Conservation (phyloP, 768 basidiomycete genomes). For the Hebeloma cylindrosporum region DNA sequence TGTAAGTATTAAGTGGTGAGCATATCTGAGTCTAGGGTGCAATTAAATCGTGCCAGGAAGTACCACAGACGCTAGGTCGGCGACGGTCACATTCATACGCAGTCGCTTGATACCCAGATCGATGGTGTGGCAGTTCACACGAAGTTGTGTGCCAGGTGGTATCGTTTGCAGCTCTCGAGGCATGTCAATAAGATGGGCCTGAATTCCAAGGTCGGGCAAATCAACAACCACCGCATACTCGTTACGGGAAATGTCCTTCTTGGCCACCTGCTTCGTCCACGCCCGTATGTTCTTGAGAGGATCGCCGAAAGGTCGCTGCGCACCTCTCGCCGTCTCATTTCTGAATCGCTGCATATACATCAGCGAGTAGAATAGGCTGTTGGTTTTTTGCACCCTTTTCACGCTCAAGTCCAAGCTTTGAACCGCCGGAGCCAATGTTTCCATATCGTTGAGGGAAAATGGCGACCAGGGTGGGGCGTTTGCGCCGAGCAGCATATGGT, state of each 20-base stretch:
- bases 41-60: no score
- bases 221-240: conserved; percentile 2
- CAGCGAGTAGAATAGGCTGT: conserved; percentile 35
- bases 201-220: conserved; percentile 23
- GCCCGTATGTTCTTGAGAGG: conserved; percentile 28
- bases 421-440: conserved; percentile 34
- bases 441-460: conserved; percentile 49
- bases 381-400: conserved; percentile 16
- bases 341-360: conserved; percentile 40
- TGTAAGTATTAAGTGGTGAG: no score
- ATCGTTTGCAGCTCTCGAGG: background rate
- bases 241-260: conserved; percentile 1
- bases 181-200: conserved; percentile 12
- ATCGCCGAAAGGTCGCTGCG: conserved; percentile 12
- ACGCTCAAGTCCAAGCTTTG: conserved; percentile 31
- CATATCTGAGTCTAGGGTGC: no score
- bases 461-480: conserved; percentile 33
- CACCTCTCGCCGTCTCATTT: conserved; percentile 25
- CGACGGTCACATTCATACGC: conserved; percentile 15
- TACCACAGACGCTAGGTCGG: background rate
- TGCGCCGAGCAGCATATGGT: conserved; percentile 58
- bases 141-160: conserved; percentile 16
- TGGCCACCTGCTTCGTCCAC: conserved; percentile 10
- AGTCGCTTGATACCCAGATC: conserved; percentile 29
- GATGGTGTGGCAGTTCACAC: conserved; percentile 28